phyloP scores from a whole-genome alignment of 2,329 filamentous ascomycete species.

The Ceratocystis colombiana region DNA sequence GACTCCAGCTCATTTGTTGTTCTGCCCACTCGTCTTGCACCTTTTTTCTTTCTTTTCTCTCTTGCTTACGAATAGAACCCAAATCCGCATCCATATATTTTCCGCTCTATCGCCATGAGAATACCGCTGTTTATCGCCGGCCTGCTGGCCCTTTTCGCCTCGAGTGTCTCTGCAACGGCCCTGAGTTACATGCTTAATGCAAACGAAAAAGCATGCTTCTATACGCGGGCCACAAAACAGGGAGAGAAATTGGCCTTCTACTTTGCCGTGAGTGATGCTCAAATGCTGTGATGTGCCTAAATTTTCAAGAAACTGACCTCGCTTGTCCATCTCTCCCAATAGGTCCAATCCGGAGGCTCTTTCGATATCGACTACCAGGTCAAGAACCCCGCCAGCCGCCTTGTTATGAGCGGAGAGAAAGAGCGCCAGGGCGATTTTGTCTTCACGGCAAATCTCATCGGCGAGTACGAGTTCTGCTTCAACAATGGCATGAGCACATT shows the following conservation, averaged over 20 bases:
- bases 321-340: constrained; percentile 1
- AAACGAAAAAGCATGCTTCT: constrained; percentile 96
- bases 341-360: constrained; percentile 96
- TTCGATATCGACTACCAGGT: constrained; percentile 96
- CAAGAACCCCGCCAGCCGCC: constrained; percentile 65
- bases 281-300: no score
- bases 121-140: constrained; percentile 51
- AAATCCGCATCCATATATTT: not conserved
- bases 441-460: constrained; percentile 77
- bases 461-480: constrained; percentile 97
- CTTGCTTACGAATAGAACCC: not conserved
- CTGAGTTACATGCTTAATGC: constrained; percentile 85
- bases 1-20: not conserved
- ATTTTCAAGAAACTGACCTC: not conserved
- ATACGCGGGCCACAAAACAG: constrained; percentile 62
- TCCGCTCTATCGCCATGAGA: constrained; percentile 48
- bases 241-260: constrained; percentile 94
- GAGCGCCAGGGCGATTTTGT: constrained; percentile 96
- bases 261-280: constrained; percentile 64
- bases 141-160: constrained; percentile 60
- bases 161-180: constrained; percentile 71
- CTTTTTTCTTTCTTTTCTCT: not conserved
- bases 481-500: constrained; percentile 98
- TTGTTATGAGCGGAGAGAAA: constrained; percentile 77
- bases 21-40: not conserved